A percentile compares a stretch with the other conserved stretches of the same genome.
phyloP scores from a whole-genome alignment of 805 yeast species.

The Suhomyces pyralidae region DNA sequence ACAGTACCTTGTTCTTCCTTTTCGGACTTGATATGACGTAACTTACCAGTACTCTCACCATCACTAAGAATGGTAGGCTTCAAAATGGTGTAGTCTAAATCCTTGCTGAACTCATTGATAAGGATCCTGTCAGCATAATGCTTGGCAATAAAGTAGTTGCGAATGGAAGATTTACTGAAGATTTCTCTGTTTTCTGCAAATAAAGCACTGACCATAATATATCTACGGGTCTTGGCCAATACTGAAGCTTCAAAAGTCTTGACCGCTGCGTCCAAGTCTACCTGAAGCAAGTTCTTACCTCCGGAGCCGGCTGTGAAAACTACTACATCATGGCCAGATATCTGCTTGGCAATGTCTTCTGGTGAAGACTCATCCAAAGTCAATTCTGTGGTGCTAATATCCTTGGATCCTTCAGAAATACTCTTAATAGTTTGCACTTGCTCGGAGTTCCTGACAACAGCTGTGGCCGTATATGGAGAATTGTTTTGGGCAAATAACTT shows the following conservation, averaged over 20 bases:
- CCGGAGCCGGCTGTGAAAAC: slow-evolving; percentile 64
- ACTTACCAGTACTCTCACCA: slow-evolving; percentile 42
- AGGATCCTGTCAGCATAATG: slow-evolving; percentile 53
- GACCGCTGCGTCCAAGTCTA: slow-evolving; percentile 63
- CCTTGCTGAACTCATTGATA: slow-evolving; percentile 33
- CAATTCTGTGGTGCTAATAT: slow-evolving; percentile 33
- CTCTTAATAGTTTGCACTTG: slow-evolving; percentile 41
- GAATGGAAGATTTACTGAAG: slow-evolving; percentile 35
- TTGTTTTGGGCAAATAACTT: slow-evolving; percentile 24
- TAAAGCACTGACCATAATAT: slow-evolving; percentile 54
- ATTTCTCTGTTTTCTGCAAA: slow-evolving; percentile 50
- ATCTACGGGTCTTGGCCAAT: slow-evolving; percentile 41
- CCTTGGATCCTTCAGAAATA: slow-evolving; percentile 29
- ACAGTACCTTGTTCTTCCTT: slow-evolving; percentile 24
- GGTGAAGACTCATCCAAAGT: slow-evolving; percentile 36
- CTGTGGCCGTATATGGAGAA: slow-evolving; percentile 25
- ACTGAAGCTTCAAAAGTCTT: slow-evolving; percentile 55
- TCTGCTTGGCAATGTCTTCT: slow-evolving; percentile 29
- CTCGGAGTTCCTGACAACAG: slow-evolving; percentile 45
- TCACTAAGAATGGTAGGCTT: slow-evolving; percentile 50
- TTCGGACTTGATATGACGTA: slow-evolving; percentile 23
- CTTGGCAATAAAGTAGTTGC: slow-evolving; percentile 58
- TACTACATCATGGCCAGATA: slow-evolving; percentile 52
- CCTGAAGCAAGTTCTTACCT: slow-evolving; percentile 49
- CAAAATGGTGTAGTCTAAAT: slow-evolving; percentile 54